A percentile compares a stretch with the other conserved stretches of the same genome.
Evolutionary conservation across 1,284 basidiomycete species (phyloP).

Genomic region (Leccinum subrobustum): DNA sequence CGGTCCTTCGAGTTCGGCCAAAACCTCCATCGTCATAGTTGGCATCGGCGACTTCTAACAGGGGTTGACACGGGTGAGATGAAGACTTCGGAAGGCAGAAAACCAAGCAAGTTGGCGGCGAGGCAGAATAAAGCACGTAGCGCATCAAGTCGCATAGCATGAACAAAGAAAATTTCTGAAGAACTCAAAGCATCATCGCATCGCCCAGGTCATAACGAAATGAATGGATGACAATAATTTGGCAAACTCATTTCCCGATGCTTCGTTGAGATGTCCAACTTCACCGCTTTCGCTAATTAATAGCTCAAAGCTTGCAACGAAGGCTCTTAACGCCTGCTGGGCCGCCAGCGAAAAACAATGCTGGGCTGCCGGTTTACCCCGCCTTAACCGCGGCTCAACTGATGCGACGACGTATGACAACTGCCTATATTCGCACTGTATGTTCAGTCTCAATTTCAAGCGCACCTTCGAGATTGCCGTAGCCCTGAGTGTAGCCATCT

Average conservation of each 20-base stretch:
- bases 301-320: constrained; percentile 45
- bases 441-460: constrained; percentile 61
- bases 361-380: constrained; percentile 28
- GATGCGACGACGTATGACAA: constrained; percentile 32
- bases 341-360: constrained; percentile 23
- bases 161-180: constrained; percentile 17
- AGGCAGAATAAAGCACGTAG: constrained; percentile 42
- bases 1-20: constrained; percentile 44
- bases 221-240: constrained; percentile 15
- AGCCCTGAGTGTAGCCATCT: constrained; percentile 54
- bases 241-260: constrained; percentile 32
- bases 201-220: constrained; percentile 19
- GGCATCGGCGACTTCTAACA: constrained; percentile 57
- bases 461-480: constrained; percentile 77
- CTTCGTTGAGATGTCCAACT: constrained; percentile 33
- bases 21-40: constrained; percentile 55
- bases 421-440: constrained; percentile 35
- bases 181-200: constrained; percentile 28
- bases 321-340: constrained; percentile 29
- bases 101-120: constrained; percentile 41
- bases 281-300: constrained; percentile 42
- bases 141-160: constrained; percentile 33
- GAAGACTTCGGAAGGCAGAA: constrained; percentile 36
- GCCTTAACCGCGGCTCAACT: constrained; percentile 33
- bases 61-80: constrained; percentile 56